These are phyloP conservation scores for Lepidium africanum DNA, from an alignment of 345 rosid species.

Conservation along the genomic window DNA sequence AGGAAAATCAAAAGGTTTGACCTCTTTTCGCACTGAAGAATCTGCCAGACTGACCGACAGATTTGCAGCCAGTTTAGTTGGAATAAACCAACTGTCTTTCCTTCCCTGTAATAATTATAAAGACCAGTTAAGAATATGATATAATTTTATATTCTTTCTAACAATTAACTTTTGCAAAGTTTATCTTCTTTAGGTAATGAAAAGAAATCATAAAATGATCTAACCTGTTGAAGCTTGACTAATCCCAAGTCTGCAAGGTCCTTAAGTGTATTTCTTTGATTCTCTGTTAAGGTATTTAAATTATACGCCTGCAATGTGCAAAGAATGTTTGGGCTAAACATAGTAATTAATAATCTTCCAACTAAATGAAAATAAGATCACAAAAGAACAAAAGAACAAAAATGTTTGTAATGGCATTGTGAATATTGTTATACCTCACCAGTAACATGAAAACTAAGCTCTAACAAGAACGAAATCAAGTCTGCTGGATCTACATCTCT, in stretches of 20 bases:
- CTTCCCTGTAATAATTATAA: conserved; percentile 54
- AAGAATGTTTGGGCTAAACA: neutral
- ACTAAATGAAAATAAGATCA: neutral
- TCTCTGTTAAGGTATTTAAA: conserved; percentile 70
- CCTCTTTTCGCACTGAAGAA: conserved; percentile 83
- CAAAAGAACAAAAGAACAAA: neutral
- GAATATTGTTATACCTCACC: conserved; percentile 60
- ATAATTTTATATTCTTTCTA: neutral
- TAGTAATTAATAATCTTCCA: conserved; percentile 1
- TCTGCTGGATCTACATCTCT: conserved; percentile 78
- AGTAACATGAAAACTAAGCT: conserved; percentile 90
- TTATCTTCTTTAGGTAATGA: neutral
- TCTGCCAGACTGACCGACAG: conserved; percentile 85
- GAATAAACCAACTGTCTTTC: conserved; percentile 95
- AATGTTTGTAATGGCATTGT: neutral
- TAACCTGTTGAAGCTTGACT: conserved; percentile 95
- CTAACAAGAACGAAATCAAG: conserved; percentile 84
- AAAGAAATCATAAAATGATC: conserved; percentile 13
- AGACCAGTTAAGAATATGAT: neutral
- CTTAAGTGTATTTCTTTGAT: conserved; percentile 56
- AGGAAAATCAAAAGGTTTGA: conserved; percentile 10
- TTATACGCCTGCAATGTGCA: conserved; percentile 62
- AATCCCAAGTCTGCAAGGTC: conserved; percentile 95
- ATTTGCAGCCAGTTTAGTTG: conserved; percentile 86
- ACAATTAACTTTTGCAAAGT: neutral